Evolutionary conservation across 1,284 basidiomycete genomes (phyloP).

Genomic region (Cryptococcus maquisensis): DNA sequence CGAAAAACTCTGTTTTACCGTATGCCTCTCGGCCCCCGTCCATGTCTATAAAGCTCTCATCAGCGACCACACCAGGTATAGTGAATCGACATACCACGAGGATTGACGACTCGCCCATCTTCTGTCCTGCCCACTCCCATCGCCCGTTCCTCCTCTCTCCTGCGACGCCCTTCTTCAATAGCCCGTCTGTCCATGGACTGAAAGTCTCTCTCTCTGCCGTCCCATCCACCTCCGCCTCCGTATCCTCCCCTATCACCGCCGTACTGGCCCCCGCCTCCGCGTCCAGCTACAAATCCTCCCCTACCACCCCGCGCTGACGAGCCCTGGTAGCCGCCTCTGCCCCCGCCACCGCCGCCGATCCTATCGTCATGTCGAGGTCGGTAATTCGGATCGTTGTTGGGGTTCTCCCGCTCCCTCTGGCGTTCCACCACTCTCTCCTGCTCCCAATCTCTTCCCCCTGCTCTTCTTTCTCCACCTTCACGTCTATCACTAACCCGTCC

Average conservation of each 20-base stretch:
- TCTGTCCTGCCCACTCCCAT: slow-evolving; percentile 33
- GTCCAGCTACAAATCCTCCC: neutral
- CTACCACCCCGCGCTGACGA: neutral
- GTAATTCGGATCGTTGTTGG: slow-evolving; percentile 32
- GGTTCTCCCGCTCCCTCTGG: slow-evolving; percentile 15
- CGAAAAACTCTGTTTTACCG: neutral
- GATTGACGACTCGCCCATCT: slow-evolving; percentile 19
- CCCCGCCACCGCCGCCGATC: slow-evolving; percentile 1
- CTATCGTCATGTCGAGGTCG: slow-evolving; percentile 16
- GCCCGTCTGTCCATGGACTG: slow-evolving; percentile 39
- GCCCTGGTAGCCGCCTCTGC: neutral
- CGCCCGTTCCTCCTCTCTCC: slow-evolving; percentile 45
- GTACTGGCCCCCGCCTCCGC: neutral
- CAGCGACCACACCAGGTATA: neutral
- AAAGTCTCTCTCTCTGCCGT: slow-evolving; percentile 21
- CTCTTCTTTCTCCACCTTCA: neutral
- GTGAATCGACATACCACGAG: slow-evolving; percentile 17
- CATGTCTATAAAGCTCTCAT: neutral
- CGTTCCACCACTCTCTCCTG: slow-evolving; percentile 43
- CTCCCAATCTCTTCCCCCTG: slow-evolving; percentile 38
- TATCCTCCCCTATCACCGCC: slow-evolving; percentile 4
- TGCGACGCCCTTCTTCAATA: slow-evolving; percentile 45
- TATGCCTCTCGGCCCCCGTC: neutral
- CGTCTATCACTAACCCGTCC: neutral
- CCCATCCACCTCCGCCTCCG: slow-evolving; percentile 11